Evolutionary conservation across 148 eudicot genomes (phyloP).

Genomic region (Cornus suecica): DNA sequence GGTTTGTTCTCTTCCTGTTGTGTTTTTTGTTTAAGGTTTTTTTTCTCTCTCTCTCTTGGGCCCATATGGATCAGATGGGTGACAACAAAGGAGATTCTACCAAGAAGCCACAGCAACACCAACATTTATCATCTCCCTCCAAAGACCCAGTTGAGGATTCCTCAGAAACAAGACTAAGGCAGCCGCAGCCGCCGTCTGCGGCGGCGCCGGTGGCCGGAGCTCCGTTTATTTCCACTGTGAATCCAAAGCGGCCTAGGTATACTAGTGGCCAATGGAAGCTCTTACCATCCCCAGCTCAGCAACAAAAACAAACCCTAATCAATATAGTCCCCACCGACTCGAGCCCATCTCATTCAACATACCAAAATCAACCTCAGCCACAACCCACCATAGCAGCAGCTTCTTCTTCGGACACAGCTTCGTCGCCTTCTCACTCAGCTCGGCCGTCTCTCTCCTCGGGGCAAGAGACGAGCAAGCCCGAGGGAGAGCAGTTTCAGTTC

Average conservation of each 20-base stretch:
- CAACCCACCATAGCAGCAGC: slow-evolving; percentile 12
- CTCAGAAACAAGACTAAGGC: neutral
- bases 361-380: neutral
- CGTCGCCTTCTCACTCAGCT: slow-evolving; percentile 33
- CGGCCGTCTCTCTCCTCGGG: slow-evolving; percentile 22
- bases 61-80: slow-evolving; percentile 24
- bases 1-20: slow-evolving; percentile 12
- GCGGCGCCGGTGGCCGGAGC: neutral
- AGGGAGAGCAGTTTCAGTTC: slow-evolving; percentile 29
- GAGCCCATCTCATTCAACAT: slow-evolving; percentile 21
- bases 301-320: slow-evolving; percentile 16
- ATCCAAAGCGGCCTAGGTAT: slow-evolving; percentile 40
- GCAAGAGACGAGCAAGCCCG: slow-evolving; percentile 18
- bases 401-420: slow-evolving; percentile 37
- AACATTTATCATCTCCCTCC: slow-evolving; percentile 17
- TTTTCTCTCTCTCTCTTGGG: slow-evolving; percentile 7
- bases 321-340: slow-evolving; percentile 8
- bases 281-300: slow-evolving; percentile 31
- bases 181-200: neutral
- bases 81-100: slow-evolving; percentile 33
- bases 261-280: slow-evolving; percentile 42
- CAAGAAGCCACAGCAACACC: slow-evolving; percentile 20
- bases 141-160: slow-evolving; percentile 30
- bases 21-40: slow-evolving; percentile 7
- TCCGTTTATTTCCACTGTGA: slow-evolving; percentile 12